Evolutionary conservation across 352 stramenopile species (phyloP).

Genomic region (Globisporangium nagaii): DNA sequence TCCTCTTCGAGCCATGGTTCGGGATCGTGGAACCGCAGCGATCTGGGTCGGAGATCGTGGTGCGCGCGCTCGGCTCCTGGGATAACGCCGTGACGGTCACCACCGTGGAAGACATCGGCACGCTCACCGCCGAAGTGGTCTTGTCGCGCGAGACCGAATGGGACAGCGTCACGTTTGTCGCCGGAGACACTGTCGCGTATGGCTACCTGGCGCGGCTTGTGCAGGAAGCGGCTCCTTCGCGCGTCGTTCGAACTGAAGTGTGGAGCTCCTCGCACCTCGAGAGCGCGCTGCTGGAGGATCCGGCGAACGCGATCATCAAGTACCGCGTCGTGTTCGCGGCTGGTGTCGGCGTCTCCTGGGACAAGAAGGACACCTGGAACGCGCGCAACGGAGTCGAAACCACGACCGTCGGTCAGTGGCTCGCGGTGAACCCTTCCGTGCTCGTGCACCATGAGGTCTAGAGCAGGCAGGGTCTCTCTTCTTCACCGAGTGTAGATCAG

Average conservation of each 20-base stretch:
- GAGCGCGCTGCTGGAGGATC: conserved; percentile 3
- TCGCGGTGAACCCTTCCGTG: neutral
- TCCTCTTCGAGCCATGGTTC: conserved; percentile 10
- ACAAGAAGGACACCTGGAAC: neutral
- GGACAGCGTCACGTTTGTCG: conserved; percentile 8
- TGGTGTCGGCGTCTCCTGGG: neutral
- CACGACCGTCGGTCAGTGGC: neutral
- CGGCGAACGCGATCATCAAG: conserved; percentile 5
- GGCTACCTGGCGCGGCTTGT: neutral
- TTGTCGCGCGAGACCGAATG: conserved; percentile 1
- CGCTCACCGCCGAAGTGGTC: conserved; percentile 4
- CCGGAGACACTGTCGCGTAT: conserved; percentile 12
- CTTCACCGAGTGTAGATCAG: too few species aligned
- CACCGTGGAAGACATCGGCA: conserved; percentile 9
- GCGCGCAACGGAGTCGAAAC: neutral
- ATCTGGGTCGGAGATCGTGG: neutral
- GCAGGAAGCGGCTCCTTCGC: neutral
- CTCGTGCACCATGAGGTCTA: neutral
- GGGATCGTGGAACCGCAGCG: conserved; percentile 5
- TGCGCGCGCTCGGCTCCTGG: conserved; percentile 9
- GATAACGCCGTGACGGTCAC: conserved; percentile 11
- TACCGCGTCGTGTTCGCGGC: conserved; percentile 7
- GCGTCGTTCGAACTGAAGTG: neutral
- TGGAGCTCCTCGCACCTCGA: neutral
- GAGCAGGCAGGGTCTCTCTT: neutral